Conservation (phyloP, 1,284 basidiomycete species). For the Agaricales sp. region DNA sequence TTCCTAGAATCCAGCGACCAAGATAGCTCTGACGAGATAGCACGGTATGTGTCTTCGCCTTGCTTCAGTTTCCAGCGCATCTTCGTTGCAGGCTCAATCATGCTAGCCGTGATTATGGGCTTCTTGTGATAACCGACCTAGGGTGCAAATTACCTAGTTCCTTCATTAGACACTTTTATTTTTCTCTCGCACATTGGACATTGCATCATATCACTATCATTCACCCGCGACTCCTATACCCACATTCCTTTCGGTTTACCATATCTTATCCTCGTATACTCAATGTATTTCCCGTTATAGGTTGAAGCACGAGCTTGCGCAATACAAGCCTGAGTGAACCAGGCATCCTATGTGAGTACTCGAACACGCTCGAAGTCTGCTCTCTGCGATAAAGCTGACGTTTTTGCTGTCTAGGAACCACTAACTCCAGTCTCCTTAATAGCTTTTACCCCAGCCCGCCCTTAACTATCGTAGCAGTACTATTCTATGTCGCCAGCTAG, state of each 20-base stretch:
- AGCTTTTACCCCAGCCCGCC: neutral
- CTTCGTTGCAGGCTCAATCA: conserved; percentile 34
- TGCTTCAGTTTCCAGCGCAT: conserved; percentile 41
- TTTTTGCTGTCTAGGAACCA: neutral
- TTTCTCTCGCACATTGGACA: neutral
- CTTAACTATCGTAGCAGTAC: neutral
- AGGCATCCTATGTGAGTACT: neutral
- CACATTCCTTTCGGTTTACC: neutral
- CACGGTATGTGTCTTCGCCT: conserved; percentile 52
- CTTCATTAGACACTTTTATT: neutral
- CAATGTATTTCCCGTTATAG: conserved; percentile 4
- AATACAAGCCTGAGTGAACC: neutral
- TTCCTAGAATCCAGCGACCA: conserved; percentile 71
- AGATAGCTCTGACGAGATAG: conserved; percentile 62
- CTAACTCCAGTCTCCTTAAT: neutral
- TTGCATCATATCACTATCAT: neutral
- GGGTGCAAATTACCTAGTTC: neutral
- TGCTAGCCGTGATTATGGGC: conserved; percentile 46
- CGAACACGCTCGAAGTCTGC: neutral
- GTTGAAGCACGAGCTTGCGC: conserved; percentile 1
- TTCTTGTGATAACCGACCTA: conserved; percentile 29
- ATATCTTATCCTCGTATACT: conserved; percentile 10
- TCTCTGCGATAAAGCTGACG: neutral
- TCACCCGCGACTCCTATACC: too few relatives aligned
- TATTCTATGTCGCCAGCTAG: neutral